Evolutionary conservation across 164 flowering plant genomes (phyloP), one percentile per base, ranked within the genome.

Genomic region (Tinospora cordifolia): DNA sequence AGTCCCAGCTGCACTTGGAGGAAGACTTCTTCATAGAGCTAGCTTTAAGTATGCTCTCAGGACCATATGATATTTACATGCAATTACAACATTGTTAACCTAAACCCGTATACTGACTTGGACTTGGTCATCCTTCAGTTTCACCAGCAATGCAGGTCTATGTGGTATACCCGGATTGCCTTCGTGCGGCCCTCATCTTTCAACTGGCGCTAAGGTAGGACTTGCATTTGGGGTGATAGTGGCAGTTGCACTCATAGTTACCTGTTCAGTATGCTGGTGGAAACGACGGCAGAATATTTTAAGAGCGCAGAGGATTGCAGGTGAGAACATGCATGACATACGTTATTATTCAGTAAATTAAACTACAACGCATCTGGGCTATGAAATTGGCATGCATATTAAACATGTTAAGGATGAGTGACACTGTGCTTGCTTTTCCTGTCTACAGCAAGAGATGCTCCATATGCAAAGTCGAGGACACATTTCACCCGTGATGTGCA

Each of bases 111-210:
- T 67, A 21, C 38, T 73, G n/a, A 63, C 21, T 36, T 64, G 66
- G 41, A 17, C 40, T 47, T 14, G 25, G 21, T 15, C 73, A 67
- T 74, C 46, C 68, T 80, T 63, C 87, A 95, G 99, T 74, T 95
- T 95, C 73, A 90, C 99, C 17, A 88, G 85, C 68, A 95, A 95
- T 83, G 81, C 83, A 72, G 98, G 99, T 62, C 90, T 92, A 38
- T 95, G 99, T 72, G 99, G 99, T 21, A 91, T 95, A 69, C 98
- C 97, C 38, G 99, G 99, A 69, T 78, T 95, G 63, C 93, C 76
- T 7, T 14, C 88, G 44, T 95, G 99, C 51, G 99, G 97, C 41
- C 84, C 88, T 49, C 97, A 90, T 66, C 92, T 95, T 54, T 83
- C 99, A 21, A 70, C 79, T 21, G 84, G 88, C 69, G 87, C 88